phyloP scores from a whole-genome alignment of 1,284 basidiomycete species.

The Irpex sp. region DNA sequence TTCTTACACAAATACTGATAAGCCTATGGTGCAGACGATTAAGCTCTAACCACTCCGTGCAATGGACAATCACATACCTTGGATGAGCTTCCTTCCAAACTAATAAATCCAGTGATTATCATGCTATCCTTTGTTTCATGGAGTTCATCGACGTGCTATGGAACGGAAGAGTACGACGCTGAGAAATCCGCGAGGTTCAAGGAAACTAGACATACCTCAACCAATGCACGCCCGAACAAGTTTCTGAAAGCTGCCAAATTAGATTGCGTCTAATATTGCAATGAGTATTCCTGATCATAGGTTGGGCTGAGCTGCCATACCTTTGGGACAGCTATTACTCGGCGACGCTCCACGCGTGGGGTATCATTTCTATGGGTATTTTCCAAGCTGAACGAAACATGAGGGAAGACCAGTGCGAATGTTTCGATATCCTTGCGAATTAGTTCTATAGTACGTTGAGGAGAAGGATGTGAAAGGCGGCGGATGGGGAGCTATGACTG shows the following conservation, averaged over 20 bases:
- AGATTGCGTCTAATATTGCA: slow-evolving; percentile 66
- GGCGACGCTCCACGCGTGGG: slow-evolving; percentile 44
- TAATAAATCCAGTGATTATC: slow-evolving; percentile 83
- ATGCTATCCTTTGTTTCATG: slow-evolving; percentile 56
- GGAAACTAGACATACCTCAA: slow-evolving; percentile 56
- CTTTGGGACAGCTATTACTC: slow-evolving; percentile 69
- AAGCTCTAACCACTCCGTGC: background rate
- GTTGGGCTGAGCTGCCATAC: slow-evolving; percentile 42
- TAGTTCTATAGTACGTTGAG: slow-evolving; percentile 65
- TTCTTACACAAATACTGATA: slow-evolving; percentile 86
- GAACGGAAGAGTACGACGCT: background rate
- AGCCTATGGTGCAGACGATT: slow-evolving; percentile 50
- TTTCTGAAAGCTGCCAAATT: slow-evolving; percentile 71
- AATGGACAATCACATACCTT: slow-evolving; percentile 54
- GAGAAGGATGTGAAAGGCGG: slow-evolving; percentile 70
- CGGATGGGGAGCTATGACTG: slow-evolving; percentile 82
- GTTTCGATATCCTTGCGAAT: slow-evolving; percentile 79
- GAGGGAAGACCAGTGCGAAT: slow-evolving; percentile 78
- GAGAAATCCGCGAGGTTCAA: background rate
- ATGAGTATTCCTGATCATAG: background rate
- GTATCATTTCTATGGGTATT: slow-evolving; percentile 51
- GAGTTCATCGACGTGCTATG: slow-evolving; percentile 75
- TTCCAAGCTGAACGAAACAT: slow-evolving; percentile 77
- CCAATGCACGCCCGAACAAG: slow-evolving; percentile 73
- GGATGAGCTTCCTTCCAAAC: slow-evolving; percentile 77